phyloP scores from a whole-genome alignment of 768 basidiomycete genomes.

The Leccinum subgranulosum region DNA sequence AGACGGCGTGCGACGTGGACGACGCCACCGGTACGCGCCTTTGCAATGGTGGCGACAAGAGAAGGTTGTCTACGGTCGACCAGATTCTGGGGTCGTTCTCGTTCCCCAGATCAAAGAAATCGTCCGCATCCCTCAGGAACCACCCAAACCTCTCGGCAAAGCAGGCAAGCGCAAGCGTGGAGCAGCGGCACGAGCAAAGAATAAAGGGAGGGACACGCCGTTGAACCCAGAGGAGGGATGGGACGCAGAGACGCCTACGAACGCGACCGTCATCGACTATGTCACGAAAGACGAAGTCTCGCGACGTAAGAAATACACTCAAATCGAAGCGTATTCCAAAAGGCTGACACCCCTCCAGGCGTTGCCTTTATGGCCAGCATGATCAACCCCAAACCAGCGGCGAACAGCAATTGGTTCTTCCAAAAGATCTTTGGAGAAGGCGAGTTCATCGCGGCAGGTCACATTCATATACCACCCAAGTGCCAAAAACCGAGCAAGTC shows the following conservation, averaged over 20 bases:
- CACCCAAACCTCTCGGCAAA: conserved; percentile 45
- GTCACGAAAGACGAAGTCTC: conserved; percentile 55
- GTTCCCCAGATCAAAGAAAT: conserved; percentile 71
- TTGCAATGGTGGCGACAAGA: conserved; percentile 95
- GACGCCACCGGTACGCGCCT: conserved; percentile 65
- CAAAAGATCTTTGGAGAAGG: conserved; percentile 92
- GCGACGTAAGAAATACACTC: conserved; percentile 56
- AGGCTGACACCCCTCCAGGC: conserved; percentile 41
- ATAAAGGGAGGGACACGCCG: conserved; percentile 28
- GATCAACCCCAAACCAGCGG: conserved; percentile 58
- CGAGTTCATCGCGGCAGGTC: conserved; percentile 88
- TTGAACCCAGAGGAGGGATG: conserved; percentile 73
- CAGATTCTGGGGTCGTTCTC: conserved; percentile 45
- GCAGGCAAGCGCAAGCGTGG: conserved; percentile 36
- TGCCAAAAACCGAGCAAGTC: conserved; percentile 84
- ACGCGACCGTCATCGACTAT: conserved; percentile 69
- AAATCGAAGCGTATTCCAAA: background rate
- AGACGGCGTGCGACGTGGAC: conserved; percentile 65
- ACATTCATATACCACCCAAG: conserved; percentile 75
- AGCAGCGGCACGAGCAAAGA: conserved; percentile 33
- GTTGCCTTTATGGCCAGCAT: conserved; percentile 74
- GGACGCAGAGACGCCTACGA: conserved; percentile 73
- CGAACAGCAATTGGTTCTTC: conserved; percentile 72
- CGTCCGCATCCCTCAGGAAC: conserved; percentile 51
- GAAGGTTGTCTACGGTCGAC: conserved; percentile 76